Evolutionary conservation across 768 basidiomycete species (phyloP), one percentile per base, ranked within the genome.

Genomic region (Tylopilus vinaceipallidus): DNA sequence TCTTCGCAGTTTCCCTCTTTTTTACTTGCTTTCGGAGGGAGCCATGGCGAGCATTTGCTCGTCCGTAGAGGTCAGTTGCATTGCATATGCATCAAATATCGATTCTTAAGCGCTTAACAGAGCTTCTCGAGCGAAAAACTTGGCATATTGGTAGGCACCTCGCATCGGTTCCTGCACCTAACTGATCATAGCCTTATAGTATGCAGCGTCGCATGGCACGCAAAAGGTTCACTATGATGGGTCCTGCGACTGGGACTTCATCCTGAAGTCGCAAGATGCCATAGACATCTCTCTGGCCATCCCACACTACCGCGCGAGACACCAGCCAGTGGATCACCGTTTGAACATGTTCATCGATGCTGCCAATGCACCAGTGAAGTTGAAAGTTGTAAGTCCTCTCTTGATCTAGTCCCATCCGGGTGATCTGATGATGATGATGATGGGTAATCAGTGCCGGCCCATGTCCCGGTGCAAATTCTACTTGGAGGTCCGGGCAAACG

Each of bases 221-320:
- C 78, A 82, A 54, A 83, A 82, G 69, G 74, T 89, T 35, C 84
- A 81, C 67, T 89, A 86, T 57, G 73, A 74, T 22, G 72, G 75
- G 23, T 71, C 77, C 34, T 75, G 80, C 14, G 76, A 80, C 51
- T 87, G 84, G 79, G 88, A 90, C 60, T 85, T 82, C 59, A 71
- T 86, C 55, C 78, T 86, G 53, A 73, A 75, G 14, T 73, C 75
- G 11, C 67, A 73, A 49, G 65, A 71, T 29, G 68, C 81, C 11
- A 71, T 88, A 50, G 84, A 90, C 59, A 61, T 86, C 45, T 80
- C 83, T 20, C 78, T 91, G 41, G 77, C 81, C 20, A 73, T 91
- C 39, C 88, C 88, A 2, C 88, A 90, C 60, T 88, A 88, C 60
- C 86, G 88, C 35, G 87, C 88, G 11, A 79, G 80, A 32, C 72